Percentiles rank a stretch among this genome's conserved stretches.
These are phyloP conservation scores for Penicillium verhagenii DNA, from an alignment of 495 filamentous ascomycete genomes.

Conservation along the genomic window DNA sequence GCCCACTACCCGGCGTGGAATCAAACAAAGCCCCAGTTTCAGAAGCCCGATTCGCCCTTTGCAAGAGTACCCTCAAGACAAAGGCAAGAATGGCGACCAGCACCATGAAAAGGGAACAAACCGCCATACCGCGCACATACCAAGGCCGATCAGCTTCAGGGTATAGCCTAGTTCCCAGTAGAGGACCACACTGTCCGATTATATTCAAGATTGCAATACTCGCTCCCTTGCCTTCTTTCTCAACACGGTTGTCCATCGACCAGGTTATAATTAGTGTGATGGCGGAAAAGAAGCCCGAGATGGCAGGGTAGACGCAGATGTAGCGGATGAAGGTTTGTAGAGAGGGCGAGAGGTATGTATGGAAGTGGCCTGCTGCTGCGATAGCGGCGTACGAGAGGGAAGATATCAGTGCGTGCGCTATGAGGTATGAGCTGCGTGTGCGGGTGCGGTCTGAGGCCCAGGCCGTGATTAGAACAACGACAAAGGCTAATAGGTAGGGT, in stretches of 20 bases:
- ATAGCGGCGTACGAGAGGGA: conserved; percentile 61
- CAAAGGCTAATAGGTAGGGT: conserved; percentile 55
- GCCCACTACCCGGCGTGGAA: not conserved
- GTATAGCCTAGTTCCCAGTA: conserved; percentile 61
- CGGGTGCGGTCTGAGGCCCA: conserved; percentile 50
- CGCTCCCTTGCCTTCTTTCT: conserved; percentile 54
- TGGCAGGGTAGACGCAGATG: conserved; percentile 55
- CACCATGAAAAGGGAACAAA: conserved; percentile 59
- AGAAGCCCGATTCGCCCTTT: conserved; percentile 37
- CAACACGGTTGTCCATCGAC: conserved; percentile 61
- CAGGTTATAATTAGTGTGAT: conserved; percentile 64
- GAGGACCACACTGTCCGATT: conserved; percentile 61
- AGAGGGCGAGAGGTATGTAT: conserved; percentile 26
- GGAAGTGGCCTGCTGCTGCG: conserved; percentile 40
- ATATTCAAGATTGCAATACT: conserved; percentile 58
- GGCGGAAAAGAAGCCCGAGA: conserved; percentile 59
- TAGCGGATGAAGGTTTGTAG: conserved; percentile 49
- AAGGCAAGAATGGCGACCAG: conserved; percentile 46
- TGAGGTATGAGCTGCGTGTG: conserved; percentile 50
- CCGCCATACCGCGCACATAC: conserved; percentile 58
- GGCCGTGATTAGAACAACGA: conserved; percentile 47
- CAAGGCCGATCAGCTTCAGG: conserved; percentile 55
- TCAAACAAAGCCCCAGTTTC: conserved; percentile 1
- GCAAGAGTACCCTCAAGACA: conserved; percentile 46
- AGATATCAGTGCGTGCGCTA: conserved; percentile 54